Evolutionary conservation across 768 basidiomycete genomes (phyloP).

Genomic region (Tylopilus sp.): DNA sequence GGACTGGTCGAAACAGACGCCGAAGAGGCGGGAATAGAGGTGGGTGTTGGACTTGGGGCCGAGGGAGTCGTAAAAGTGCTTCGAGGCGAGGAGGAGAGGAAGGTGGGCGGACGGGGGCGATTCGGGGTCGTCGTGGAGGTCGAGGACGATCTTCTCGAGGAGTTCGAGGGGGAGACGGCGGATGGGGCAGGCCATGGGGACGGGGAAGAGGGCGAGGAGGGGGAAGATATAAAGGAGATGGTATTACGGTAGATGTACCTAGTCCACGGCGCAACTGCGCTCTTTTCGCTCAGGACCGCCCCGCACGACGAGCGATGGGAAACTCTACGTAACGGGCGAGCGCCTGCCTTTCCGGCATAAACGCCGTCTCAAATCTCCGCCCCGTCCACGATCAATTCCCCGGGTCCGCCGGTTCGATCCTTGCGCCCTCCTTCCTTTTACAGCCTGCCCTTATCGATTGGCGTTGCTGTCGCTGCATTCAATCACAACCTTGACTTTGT

Average conservation of each 20-base stretch:
- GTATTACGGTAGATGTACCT: too few species aligned
- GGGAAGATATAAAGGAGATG: background rate
- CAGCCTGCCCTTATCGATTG: too few species aligned
- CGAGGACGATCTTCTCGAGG: constrained; percentile 50
- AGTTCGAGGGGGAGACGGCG: constrained; percentile 40
- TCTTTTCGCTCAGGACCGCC: background rate
- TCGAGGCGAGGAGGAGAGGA: constrained; percentile 47
- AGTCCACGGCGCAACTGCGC: background rate
- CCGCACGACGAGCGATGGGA: background rate
- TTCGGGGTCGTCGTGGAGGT: constrained; percentile 27
- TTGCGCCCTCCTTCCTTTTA: too few species aligned
- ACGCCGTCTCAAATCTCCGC: background rate
- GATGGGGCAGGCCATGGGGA: constrained; percentile 24
- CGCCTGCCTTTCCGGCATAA: background rate
- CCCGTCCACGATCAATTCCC: too few species aligned
- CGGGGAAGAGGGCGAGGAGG: background rate
- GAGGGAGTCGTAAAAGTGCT: constrained; percentile 38
- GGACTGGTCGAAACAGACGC: constrained; percentile 50
- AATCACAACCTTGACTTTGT: background rate
- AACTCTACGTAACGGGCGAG: background rate
- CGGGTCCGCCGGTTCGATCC: background rate
- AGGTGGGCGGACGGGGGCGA: constrained; percentile 38
- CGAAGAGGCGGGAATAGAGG: constrained; percentile 55
- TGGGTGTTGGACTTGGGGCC: constrained; percentile 17
- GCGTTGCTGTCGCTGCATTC: background rate